Evolutionary conservation across 495 filamentous ascomycete species (phyloP).

Genomic region (Aspergillus homomorphus): DNA sequence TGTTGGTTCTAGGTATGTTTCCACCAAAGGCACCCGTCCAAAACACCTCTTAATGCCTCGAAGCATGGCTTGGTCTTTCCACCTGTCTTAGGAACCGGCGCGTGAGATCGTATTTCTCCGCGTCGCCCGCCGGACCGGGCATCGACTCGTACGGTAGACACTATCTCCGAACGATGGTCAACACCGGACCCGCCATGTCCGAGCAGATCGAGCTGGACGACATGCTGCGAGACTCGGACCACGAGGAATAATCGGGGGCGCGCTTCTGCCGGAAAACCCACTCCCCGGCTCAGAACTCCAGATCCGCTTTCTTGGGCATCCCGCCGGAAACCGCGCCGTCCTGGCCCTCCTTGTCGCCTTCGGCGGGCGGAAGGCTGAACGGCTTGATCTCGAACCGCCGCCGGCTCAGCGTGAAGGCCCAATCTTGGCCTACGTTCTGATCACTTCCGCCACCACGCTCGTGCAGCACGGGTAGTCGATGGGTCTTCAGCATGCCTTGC

Average conservation of each 20-base stretch:
- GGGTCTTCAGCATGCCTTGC: slow-evolving; percentile 80
- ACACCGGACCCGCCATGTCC: slow-evolving; percentile 52
- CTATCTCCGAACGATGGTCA: slow-evolving; percentile 54
- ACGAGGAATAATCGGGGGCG: slow-evolving; percentile 35
- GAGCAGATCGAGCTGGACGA: slow-evolving; percentile 64
- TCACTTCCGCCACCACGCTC: slow-evolving; percentile 82
- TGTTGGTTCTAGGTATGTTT: slow-evolving; percentile 45
- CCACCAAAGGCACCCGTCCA: not conserved
- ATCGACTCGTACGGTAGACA: slow-evolving; percentile 49
- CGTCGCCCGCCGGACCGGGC: slow-evolving; percentile 34
- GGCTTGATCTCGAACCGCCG: slow-evolving; percentile 82
- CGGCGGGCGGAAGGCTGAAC: slow-evolving; percentile 86
- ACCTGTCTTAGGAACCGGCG: slow-evolving; percentile 55
- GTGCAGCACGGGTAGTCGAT: slow-evolving; percentile 77
- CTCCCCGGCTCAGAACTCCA: slow-evolving; percentile 60
- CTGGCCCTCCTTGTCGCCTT: slow-evolving; percentile 70
- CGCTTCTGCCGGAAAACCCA: not conserved
- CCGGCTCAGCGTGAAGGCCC: slow-evolving; percentile 84
- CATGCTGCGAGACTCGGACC: slow-evolving; percentile 50
- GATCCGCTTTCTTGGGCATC: slow-evolving; percentile 60
- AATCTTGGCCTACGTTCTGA: slow-evolving; percentile 68
- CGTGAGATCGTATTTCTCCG: slow-evolving; percentile 41
- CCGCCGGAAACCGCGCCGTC: slow-evolving; percentile 44
- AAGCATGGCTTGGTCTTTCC: slow-evolving; percentile 56
- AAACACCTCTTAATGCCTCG: slow-evolving; percentile 18